Conservation (phyloP, 2,329 filamentous ascomycete genomes). For the Verticillium dahliae region DNA sequence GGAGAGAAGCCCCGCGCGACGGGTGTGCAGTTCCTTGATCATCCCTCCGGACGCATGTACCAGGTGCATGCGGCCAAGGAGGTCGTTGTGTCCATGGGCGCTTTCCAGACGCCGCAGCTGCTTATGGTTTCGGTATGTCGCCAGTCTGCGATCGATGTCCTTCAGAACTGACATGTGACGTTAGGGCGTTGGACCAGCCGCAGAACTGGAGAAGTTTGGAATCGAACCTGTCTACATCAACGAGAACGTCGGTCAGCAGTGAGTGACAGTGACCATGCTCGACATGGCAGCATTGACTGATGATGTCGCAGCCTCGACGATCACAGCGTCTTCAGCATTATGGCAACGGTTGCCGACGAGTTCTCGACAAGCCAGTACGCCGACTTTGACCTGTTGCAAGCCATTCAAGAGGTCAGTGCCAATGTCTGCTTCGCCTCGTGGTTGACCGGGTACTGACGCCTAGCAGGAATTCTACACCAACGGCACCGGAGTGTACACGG, state of each 20-base stretch:
- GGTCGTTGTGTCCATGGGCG: slow-evolving; percentile 9
- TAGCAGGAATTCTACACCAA: slow-evolving; percentile 14
- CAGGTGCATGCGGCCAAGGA: slow-evolving; percentile 11
- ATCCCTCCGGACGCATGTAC: slow-evolving; percentile 11
- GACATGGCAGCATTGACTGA: neutral
- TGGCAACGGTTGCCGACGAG: slow-evolving; percentile 15
- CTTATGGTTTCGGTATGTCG: slow-evolving; percentile 11
- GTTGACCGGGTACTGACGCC: neutral
- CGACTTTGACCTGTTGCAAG: slow-evolving; percentile 7
- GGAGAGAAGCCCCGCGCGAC: slow-evolving; percentile 13
- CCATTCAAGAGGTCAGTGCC: slow-evolving; percentile 9
- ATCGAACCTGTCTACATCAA: slow-evolving; percentile 16
- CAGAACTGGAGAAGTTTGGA: slow-evolving; percentile 13
- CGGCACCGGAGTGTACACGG: slow-evolving; percentile 15
- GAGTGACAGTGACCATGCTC: neutral
- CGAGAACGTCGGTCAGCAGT: slow-evolving; percentile 18
- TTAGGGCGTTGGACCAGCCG: slow-evolving; percentile 11
- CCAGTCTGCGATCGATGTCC: neutral
- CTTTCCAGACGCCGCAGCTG: slow-evolving; percentile 11
- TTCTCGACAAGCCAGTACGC: slow-evolving; percentile 15
- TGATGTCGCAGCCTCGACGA: slow-evolving; percentile 14
- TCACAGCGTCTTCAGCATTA: slow-evolving; percentile 20
- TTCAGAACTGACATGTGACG: neutral
- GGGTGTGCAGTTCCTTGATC: slow-evolving; percentile 18
- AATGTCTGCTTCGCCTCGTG: neutral